phyloP scores from a whole-genome alignment of 140 eudicot species.

The Senecio squalidus region DNA sequence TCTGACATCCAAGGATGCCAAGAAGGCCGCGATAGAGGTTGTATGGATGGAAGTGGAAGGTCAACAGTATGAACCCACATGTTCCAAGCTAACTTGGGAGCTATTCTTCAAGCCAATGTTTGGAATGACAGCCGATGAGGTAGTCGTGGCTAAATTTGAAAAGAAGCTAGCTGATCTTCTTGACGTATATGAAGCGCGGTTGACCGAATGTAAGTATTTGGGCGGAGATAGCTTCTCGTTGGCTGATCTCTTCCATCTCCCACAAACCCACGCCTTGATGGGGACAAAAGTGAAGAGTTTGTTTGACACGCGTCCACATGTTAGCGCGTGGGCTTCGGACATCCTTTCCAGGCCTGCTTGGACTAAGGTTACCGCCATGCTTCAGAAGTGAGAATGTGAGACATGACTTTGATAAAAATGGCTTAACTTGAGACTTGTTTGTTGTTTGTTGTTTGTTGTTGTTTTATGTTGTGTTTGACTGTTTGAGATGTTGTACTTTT shows the following conservation, averaged over 20 bases:
- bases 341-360: too few species aligned
- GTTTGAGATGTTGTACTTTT: too few species aligned
- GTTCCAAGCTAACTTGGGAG: neutral
- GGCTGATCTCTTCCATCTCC: slow-evolving; percentile 44
- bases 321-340: slow-evolving; percentile 1
- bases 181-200: slow-evolving; percentile 38
- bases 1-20: neutral
- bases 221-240: slow-evolving; percentile 36
- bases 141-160: slow-evolving; percentile 14
- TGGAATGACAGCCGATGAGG: slow-evolving; percentile 8
- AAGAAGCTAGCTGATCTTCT: slow-evolving; percentile 33
- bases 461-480: too few species aligned
- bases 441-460: too few species aligned
- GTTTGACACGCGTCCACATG: slow-evolving; percentile 11
- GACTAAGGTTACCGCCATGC: too few species aligned
- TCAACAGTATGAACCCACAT: neutral
- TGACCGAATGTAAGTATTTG: slow-evolving; percentile 32
- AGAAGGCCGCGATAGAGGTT: neutral
- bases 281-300: neutral
- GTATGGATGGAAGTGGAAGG: neutral
- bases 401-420: too few species aligned
- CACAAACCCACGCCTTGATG: slow-evolving; percentile 14
- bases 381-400: too few species aligned
- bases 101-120: neutral
- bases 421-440: too few species aligned